phyloP scores from a whole-genome alignment of 495 filamentous ascomycete species.

The Aspergillus cristatus region DNA sequence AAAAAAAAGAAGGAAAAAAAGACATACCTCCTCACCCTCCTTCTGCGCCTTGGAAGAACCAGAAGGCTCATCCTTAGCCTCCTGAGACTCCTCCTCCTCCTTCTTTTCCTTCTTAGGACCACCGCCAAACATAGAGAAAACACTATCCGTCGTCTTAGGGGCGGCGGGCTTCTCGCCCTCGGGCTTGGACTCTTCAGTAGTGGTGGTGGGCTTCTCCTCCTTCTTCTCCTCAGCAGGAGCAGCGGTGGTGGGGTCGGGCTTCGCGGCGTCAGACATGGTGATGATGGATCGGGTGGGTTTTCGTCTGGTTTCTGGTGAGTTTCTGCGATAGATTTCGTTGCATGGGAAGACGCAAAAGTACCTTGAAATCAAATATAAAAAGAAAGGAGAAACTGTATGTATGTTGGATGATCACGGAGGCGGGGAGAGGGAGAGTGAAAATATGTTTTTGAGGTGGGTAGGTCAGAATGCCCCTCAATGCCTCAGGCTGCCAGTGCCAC shows the following conservation, averaged over 20 bases:
- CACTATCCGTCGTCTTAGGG: slow-evolving; percentile 54
- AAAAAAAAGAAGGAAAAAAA: slow-evolving; percentile 1
- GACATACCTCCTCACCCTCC: slow-evolving; percentile 40
- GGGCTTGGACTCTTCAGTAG: slow-evolving; percentile 22
- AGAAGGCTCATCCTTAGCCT: slow-evolving; percentile 67
- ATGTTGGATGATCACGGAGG: slow-evolving; percentile 3
- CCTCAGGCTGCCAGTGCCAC: slow-evolving; percentile 14
- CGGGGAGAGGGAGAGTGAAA: slow-evolving; percentile 18
- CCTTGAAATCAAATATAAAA: slow-evolving; percentile 11
- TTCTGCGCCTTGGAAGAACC: slow-evolving; percentile 82
- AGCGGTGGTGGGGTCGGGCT: slow-evolving; percentile 40
- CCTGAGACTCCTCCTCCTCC: slow-evolving; percentile 61
- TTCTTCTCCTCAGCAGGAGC: slow-evolving; percentile 31
- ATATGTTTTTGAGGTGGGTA: slow-evolving; percentile 19
- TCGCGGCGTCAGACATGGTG: slow-evolving; percentile 41
- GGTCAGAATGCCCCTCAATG: slow-evolving; percentile 7
- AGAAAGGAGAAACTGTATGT: slow-evolving; percentile 2
- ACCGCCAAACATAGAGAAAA: slow-evolving; percentile 98
- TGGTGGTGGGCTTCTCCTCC: slow-evolving; percentile 27
- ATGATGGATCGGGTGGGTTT: background rate
- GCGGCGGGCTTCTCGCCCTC: slow-evolving; percentile 36
- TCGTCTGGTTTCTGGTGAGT: too few species aligned
- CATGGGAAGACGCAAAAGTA: too few species aligned
- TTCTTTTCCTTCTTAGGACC: slow-evolving; percentile 75
- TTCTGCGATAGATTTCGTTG: too few species aligned